Base-by-base conservation (phyloP, 1,284 basidiomycete genomes). In the Boletellus deceptivus region DNA sequence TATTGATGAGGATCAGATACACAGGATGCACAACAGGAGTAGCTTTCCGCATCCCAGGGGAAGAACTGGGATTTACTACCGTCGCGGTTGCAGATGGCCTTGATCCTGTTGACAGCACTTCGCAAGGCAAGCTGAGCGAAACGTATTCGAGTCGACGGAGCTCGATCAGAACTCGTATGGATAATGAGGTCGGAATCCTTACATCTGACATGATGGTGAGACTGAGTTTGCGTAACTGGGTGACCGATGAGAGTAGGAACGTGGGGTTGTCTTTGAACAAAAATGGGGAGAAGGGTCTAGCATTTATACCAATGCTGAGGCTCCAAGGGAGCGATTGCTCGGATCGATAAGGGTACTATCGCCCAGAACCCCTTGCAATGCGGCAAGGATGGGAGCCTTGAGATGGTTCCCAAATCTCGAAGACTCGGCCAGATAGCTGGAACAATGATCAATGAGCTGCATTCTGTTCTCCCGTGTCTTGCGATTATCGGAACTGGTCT, bases 61-160 rank as follows among this genome's bases (percentile, higher is more conserved):
- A 50, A 50, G 18, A 50, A 48, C 20, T 50, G 44, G 5, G 49
- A 50, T 31, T 38, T 47, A 7, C 49, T 38, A 1, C 18, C 7
- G 14, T 44, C 47, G 3, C 13, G 13, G 24, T 48, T 38, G 16
- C 49, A 50, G 17, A 50, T 41, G 7, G 10, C 3, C 6, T 31
- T 40, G 25, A 47, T 50, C 25, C 7, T 41, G 47, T 8, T 18
- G 17, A 47, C 22, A 20, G 48, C 41, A 16, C 31, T 31, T 25
- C 18, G 18, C 13, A 49, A 16, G 6, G 35, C 17, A 22, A 33
- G 20, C 29, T 31, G 11, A 29, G 33, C 33, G 16, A 13, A 31
- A 14, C 13, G 16, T n/a, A 11, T 24, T n/a, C n/a, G n/a, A n/a
- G n/a, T n/a, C 16, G 20, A 22, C 4, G 17, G 14, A 18, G 16